phyloP scores from a whole-genome alignment of 2,329 filamentous ascomycete species.

The Ilyonectria robusta region DNA sequence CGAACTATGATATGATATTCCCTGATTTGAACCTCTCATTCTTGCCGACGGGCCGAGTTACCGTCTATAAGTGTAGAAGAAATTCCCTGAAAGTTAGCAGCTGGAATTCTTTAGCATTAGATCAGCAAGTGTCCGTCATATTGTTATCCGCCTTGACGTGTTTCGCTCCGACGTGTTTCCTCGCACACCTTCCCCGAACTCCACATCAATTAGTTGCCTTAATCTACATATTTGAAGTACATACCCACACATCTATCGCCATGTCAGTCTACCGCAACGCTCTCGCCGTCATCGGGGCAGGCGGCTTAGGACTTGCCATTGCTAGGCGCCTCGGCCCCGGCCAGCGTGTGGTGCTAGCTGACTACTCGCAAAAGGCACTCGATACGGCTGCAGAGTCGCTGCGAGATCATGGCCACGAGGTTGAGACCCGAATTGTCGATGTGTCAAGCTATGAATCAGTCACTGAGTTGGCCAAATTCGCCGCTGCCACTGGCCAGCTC shows the following conservation, averaged over 20 bases:
- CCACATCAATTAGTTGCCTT: background rate
- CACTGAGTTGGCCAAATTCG: background rate
- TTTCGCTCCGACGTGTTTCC: too few relatives aligned
- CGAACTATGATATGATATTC: too few relatives aligned
- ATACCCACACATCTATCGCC: background rate
- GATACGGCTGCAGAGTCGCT: background rate
- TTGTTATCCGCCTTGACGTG: background rate
- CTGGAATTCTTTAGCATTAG: background rate
- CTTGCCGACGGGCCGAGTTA: background rate
- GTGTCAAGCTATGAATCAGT: slow-evolving; percentile 8
- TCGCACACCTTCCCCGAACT: background rate
- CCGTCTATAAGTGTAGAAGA: background rate
- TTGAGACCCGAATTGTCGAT: background rate
- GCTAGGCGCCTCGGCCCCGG: slow-evolving; percentile 1
- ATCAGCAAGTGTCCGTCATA: too few relatives aligned
- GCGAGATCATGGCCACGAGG: background rate
- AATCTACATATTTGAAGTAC: background rate
- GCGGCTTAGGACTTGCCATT: slow-evolving; percentile 12
- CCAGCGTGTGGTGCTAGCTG: background rate
- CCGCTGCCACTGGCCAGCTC: background rate
- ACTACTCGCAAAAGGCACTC: slow-evolving; percentile 9
- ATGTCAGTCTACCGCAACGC: background rate
- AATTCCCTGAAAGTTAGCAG: too few relatives aligned
- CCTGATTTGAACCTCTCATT: too few relatives aligned
- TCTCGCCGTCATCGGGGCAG: background rate